Base-by-base conservation (phyloP, 352 stramenopile species). In the Phytophthora niederhauseri region DNA sequence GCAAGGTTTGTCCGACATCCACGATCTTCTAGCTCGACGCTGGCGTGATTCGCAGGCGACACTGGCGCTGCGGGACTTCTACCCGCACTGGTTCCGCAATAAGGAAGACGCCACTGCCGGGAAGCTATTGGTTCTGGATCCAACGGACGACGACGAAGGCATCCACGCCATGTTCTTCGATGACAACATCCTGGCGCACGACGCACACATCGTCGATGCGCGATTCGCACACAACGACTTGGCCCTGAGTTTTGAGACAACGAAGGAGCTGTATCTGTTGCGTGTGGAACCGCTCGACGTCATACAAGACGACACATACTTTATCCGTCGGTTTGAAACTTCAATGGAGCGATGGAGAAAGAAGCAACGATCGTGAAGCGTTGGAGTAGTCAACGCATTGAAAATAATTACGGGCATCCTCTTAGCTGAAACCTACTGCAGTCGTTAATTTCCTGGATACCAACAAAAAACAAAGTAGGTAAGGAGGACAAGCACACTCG, bases 131-230 rank as follows among this genome's bases (percentile, higher is more conserved):
- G 72, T 73, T 0, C 19, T 94, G 5, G 74, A 90, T 14, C 28
- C 63, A 9, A 52, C 49, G 0, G 80, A 88, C 17, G 31, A 31
- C 0, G 48, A 26, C n/a, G 48, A 71, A 26, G 58, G 66, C 41
- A 60, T 84, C 9, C 80, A 90, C 62, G 56, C 73, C 20, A 59
- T 94, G 36, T 94, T 94, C 58, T 93, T 94, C n/a, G 87, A 94
- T 51, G 87, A 94, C 64, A 94, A 94, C 53, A 89, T 94, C 52
- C 61, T 94, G 2, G 6, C 52, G 0, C 67, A 90, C 26, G 83
- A 92, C 22, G 76, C 87, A 7, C 87, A 93, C 59, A 94, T 94
- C 55, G 83, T 93, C 14, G 87, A 94, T 43, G 83, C 72, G 11
- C 72, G 87, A 11, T 51, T 66, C 9, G 73, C 72, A 19, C 68